Percentiles rank a stretch among this genome's conserved stretches.
Conservation (phyloP, 1,139 yeast species). For the Pichia sp. region DNA sequence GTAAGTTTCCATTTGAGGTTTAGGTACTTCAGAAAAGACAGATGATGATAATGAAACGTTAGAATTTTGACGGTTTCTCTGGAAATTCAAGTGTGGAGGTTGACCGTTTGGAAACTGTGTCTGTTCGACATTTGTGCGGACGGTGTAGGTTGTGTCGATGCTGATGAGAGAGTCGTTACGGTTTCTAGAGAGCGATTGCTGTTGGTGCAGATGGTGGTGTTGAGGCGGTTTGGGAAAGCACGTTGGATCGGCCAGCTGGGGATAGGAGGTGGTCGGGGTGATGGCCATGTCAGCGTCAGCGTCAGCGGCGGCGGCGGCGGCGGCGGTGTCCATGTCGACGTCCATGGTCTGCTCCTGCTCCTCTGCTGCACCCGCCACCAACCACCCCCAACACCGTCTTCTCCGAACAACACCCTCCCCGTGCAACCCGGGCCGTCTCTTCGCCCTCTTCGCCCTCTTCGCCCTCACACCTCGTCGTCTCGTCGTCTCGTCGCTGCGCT, state of each 20-base stretch:
- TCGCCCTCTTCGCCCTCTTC: too few relatives aligned
- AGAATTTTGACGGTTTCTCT: conserved; percentile 19
- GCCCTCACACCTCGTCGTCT: too few relatives aligned
- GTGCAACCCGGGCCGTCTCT: too few relatives aligned
- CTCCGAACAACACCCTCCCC: too few relatives aligned
- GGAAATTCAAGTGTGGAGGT: conserved; percentile 2
- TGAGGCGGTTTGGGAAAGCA: neutral
- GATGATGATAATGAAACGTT: conserved; percentile 26
- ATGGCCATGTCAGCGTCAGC: conserved; percentile 2
- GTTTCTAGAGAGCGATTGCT: conserved; percentile 17
- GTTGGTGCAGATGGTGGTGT: conserved; percentile 16
- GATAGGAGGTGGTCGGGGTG: conserved; percentile 6
- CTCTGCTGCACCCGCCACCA: too few relatives aligned
- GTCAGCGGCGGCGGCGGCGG: conserved; percentile 1
- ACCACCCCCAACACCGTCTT: too few relatives aligned
- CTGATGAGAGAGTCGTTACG: conserved; percentile 23
- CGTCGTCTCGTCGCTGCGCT: too few relatives aligned
- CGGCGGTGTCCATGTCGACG: neutral
- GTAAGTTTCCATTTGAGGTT: conserved; percentile 22
- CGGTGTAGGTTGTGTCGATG: conserved; percentile 18
- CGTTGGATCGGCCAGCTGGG: neutral
- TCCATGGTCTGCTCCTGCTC: too few relatives aligned
- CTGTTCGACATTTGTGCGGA: conserved; percentile 6
- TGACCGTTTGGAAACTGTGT: neutral
- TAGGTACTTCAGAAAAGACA: conserved; percentile 17